Evolutionary conservation across 371 early-diverging fungal genomes (phyloP).

Genomic region (Massospora cicadina): DNA sequence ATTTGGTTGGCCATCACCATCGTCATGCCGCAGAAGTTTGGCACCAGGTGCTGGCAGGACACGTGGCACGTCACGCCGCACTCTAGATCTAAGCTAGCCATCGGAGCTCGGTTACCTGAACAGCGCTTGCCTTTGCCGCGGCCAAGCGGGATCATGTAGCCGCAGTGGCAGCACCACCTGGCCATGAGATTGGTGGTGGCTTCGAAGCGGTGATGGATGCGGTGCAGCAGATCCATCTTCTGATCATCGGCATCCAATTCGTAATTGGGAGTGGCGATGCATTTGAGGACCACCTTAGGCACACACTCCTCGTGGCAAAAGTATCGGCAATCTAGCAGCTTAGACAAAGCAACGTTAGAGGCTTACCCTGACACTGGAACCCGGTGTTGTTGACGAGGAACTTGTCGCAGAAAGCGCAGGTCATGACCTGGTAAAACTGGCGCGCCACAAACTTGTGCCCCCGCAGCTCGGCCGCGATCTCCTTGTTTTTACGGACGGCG

Average conservation of each 20-base stretch:
- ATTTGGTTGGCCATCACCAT: slow-evolving; percentile 67
- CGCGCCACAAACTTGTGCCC: slow-evolving; percentile 82
- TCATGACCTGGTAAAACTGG: slow-evolving; percentile 81
- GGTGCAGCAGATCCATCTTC: slow-evolving; percentile 27
- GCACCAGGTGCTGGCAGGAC: slow-evolving; percentile 65
- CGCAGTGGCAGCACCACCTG: slow-evolving; percentile 96
- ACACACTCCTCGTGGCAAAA: slow-evolving; percentile 88
- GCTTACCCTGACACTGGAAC: slow-evolving; percentile 70
- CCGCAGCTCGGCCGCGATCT: slow-evolving; percentile 48
- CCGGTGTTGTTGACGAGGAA: slow-evolving; percentile 71
- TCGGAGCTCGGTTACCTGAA: too few species aligned
- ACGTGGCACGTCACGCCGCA: slow-evolving; percentile 74
- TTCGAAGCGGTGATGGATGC: slow-evolving; percentile 86
- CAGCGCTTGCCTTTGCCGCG: slow-evolving; percentile 35
- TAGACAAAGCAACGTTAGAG: background rate
- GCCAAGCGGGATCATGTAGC: slow-evolving; percentile 76
- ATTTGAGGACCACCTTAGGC: slow-evolving; percentile 69
- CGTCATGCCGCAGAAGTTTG: slow-evolving; percentile 83
- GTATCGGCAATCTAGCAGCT: slow-evolving; percentile 62
- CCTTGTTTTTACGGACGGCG: slow-evolving; percentile 71
- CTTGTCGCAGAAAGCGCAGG: slow-evolving; percentile 83
- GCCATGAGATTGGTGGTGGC: slow-evolving; percentile 52
- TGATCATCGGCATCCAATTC: slow-evolving; percentile 19
- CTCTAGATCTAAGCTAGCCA: slow-evolving; percentile 34
- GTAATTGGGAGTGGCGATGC: slow-evolving; percentile 51